Percentiles rank a stretch among this genome's conserved stretches.
Evolutionary conservation across 2,329 filamentous ascomycete genomes (phyloP).

Genomic region (Epichloe festucae): DNA sequence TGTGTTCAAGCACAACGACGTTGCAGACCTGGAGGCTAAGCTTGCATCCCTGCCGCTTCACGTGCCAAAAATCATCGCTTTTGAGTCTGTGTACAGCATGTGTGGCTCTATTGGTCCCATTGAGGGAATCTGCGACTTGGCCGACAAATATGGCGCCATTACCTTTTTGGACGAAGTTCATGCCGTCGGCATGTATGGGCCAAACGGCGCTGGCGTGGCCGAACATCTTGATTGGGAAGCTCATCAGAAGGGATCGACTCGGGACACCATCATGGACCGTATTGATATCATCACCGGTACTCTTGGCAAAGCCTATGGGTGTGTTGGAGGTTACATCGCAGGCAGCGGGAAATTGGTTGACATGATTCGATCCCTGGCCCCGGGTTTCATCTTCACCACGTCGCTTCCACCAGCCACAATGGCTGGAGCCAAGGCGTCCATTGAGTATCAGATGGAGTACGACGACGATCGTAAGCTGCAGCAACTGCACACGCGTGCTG

Average conservation of each 20-base stretch:
- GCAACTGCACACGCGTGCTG: slow-evolving; percentile 88
- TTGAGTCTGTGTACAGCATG: slow-evolving; percentile 99
- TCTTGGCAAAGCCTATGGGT: slow-evolving; percentile 93
- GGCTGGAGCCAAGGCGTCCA: slow-evolving; percentile 83
- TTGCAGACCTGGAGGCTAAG: slow-evolving; percentile 86
- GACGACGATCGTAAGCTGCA: slow-evolving; percentile 81
- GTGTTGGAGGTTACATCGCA: slow-evolving; percentile 94
- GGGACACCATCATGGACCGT: slow-evolving; percentile 85
- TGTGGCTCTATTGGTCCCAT: slow-evolving; percentile 95
- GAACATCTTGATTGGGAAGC: slow-evolving; percentile 93
- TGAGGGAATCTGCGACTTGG: slow-evolving; percentile 86
- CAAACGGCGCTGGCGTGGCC: slow-evolving; percentile 86
- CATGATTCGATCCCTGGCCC: slow-evolving; percentile 83
- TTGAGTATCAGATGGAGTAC: slow-evolving; percentile 83
- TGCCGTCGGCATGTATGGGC: slow-evolving; percentile 98
- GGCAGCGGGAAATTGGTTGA: slow-evolving; percentile 79
- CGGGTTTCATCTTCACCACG: slow-evolving; percentile 98
- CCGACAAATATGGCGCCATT: slow-evolving; percentile 93
- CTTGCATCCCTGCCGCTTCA: slow-evolving; percentile 74
- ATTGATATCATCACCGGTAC: slow-evolving; percentile 97
- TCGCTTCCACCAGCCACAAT: slow-evolving; percentile 92
- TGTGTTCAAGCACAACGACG: slow-evolving; percentile 96
- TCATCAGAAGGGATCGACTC: slow-evolving; percentile 59
- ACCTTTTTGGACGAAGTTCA: slow-evolving; percentile 99
- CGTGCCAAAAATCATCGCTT: slow-evolving; percentile 94